Percentiles rank a stretch among this genome's conserved stretches.
phyloP scores from a whole-genome alignment of 768 basidiomycete genomes.

The Mrakia gelida region DNA sequence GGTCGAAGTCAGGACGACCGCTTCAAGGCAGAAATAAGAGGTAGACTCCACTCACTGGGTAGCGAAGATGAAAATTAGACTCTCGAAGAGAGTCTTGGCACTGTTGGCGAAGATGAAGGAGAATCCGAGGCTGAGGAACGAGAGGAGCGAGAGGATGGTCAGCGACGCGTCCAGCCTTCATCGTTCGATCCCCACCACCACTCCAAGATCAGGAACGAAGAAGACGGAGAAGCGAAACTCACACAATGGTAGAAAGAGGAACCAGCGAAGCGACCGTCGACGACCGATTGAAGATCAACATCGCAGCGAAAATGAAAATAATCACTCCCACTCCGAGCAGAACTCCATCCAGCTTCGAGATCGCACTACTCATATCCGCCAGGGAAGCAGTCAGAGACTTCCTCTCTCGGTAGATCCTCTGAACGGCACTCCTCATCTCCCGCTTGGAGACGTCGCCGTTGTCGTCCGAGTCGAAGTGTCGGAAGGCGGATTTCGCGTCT shows the following conservation, averaged over 20 bases:
- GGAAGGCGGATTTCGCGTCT: slow-evolving; percentile 65
- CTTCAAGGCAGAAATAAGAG: background rate
- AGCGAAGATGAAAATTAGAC: slow-evolving; percentile 77
- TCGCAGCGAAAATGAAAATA: slow-evolving; percentile 56
- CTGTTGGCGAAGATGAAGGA: slow-evolving; percentile 82
- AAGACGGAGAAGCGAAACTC: background rate
- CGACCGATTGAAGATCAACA: slow-evolving; percentile 64
- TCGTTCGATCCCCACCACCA: background rate
- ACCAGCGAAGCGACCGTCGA: slow-evolving; percentile 68
- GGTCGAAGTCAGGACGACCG: background rate
- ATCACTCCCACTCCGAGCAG: slow-evolving; percentile 58
- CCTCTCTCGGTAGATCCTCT: slow-evolving; percentile 68
- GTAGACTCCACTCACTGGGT: background rate
- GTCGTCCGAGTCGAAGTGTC: slow-evolving; percentile 69
- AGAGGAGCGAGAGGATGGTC: background rate
- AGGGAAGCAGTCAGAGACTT: slow-evolving; percentile 66
- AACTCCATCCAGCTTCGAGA: slow-evolving; percentile 73
- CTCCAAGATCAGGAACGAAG: no score
- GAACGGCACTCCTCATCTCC: slow-evolving; percentile 79
- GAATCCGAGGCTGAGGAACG: slow-evolving; percentile 56
- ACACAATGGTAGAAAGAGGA: slow-evolving; percentile 68
- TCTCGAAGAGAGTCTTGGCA: slow-evolving; percentile 72
- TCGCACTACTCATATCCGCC: slow-evolving; percentile 63
- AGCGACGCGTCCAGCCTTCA: background rate
- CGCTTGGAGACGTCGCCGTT: slow-evolving; percentile 72